Base-by-base conservation (phyloP, 164 flowering plant genomes). In the Vitis rotundifolia region DNA sequence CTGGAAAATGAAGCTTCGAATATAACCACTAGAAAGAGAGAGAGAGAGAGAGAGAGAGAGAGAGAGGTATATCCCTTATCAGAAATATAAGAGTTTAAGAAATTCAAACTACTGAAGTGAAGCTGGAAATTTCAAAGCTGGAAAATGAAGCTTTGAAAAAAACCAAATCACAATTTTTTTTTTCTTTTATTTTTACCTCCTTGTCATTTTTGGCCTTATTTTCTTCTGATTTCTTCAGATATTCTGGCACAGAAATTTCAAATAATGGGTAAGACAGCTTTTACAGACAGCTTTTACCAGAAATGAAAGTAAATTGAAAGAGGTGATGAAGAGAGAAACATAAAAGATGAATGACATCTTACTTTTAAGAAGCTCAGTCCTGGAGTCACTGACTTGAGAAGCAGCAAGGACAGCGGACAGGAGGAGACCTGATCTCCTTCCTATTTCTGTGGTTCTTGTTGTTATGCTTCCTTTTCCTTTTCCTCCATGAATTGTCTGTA, bases 171-270 rank as follows among this genome's bases (percentile, higher is more conserved):
- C 26, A 22, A 22, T 1, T 22, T 22, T 22, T 22, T 22, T 11
- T 13, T 16, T 63, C 3, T 2, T 44, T n/a, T 15, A 1, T 0
- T 3, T n/a, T 56, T 73, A 89, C 97, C 91, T 91, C 94, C 75
- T 91, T 91, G 79, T 93, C 96, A 82, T 93, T 87, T 75, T 89
- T 89, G 72, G 83, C 81, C 78, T 89, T 92, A 86, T 92, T 92
- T 65, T 87, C 94, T 79, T 93, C 79, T 3, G 96, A 86, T 75
- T 91, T 91, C 90, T 93, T 88, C 80, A 88, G 69, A 65, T 87
- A 93, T 59, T 80, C 97, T 92, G 84, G 44, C 44, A 11, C 0
- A 74, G 49, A 62, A 51, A 48, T 28, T 54, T 67, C 15, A 59
- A 29, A 28, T 26, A 57, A 37, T 37, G 44, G 44, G 44, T 37